Evolutionary conservation across 345 rosid genomes (phyloP), one percentile per base, ranked within the genome.

Genomic region (Syzygium aqueum): DNA sequence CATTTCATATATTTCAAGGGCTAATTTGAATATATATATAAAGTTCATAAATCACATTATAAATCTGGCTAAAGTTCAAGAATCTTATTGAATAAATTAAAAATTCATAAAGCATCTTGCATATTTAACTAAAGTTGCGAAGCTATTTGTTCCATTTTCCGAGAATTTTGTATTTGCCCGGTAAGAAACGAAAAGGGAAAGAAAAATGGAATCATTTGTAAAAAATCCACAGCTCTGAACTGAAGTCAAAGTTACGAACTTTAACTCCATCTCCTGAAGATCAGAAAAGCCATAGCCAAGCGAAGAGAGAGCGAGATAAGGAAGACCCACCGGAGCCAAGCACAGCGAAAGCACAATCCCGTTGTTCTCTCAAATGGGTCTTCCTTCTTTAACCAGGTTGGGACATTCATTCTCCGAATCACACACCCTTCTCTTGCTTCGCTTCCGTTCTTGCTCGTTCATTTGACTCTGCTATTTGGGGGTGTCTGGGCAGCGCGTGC

Each of bases 381-480:
- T 57, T 23, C 85, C 90, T 67, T 88, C 89, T 77, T 49, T 88
- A 52, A 59, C 89, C 52, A 90, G 91, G 93, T 88, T 25, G 46
- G 82, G 49, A 9, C 82, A 22, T 37, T 73, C 82, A 11, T 73
- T 37, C 82, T 37, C 49, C 49, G 27, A 73, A 37, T 73, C 5
- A 40, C 46, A 3, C 46, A 25, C 82, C 46, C 82, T 21, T 73
- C 82, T 73, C 2, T 21, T 11, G 13, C 82, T 37, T 73, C 82
- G 0, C 82, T 83, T 83, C 61, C 77, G 63, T 57, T 85, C 84
- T 52, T 65, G 51, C 22, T 2, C 43, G 27, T 40, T 40, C 51
- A 85, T 85, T 37, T 77, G 30, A 73, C 84, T 53, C n/a, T 54
- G 56, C 21, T 77, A 25, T 14, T 40, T 83, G 25, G 15, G 33